Conservation (phyloP, 148 eudicot genomes). For the Fallopia convolvulus region DNA sequence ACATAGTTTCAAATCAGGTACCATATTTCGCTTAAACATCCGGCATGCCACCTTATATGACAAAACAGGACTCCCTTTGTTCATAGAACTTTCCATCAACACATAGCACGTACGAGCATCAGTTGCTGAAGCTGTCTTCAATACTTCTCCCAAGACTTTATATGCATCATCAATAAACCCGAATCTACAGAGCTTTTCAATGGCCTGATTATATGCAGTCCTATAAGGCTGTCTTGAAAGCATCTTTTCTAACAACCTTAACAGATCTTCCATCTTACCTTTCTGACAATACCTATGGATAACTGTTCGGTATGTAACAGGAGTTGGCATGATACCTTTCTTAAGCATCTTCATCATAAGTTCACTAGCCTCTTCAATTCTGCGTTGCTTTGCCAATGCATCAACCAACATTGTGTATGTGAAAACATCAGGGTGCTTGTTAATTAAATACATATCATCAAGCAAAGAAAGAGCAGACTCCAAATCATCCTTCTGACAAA, state of each 20-base stretch:
- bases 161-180: constrained; percentile 26
- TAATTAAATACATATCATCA: constrained; percentile 35
- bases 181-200: constrained; percentile 33
- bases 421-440: constrained; percentile 28
- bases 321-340: constrained; percentile 29
- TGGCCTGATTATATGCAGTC: constrained; percentile 31
- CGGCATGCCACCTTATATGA: constrained; percentile 31
- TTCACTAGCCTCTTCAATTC: constrained; percentile 31
- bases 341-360: constrained; percentile 30
- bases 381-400: constrained; percentile 23
- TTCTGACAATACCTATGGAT: constrained; percentile 32
- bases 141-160: constrained; percentile 22
- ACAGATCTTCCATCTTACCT: constrained; percentile 27
- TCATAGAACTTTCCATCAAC: constrained; percentile 28
- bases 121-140: constrained; percentile 25
- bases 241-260: constrained; percentile 25
- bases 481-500: constrained; percentile 28
- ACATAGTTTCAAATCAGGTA: constrained; percentile 28
- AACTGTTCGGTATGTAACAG: constrained; percentile 26
- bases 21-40: constrained; percentile 27
- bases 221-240: constrained; percentile 21
- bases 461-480: constrained; percentile 33
- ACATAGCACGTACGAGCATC: constrained; percentile 31
- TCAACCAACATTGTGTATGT: constrained; percentile 30
- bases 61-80: constrained; percentile 23